These are phyloP conservation scores for Gastrolobium villosum DNA, from an alignment of 306 rosid genomes.

Conservation along the genomic window DNA sequence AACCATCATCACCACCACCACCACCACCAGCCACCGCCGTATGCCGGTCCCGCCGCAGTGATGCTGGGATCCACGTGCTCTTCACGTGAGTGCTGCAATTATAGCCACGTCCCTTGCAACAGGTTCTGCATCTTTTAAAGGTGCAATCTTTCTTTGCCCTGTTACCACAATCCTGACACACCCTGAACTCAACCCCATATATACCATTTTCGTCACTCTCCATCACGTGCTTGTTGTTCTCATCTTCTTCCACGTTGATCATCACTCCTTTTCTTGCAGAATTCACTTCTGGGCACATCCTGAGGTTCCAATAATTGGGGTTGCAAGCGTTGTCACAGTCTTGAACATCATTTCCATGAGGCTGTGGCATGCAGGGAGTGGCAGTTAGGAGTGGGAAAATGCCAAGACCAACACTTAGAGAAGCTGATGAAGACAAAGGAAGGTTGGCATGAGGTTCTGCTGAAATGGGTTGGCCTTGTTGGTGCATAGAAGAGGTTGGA, in stretches of 20 bases:
- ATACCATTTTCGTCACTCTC: slow-evolving; percentile 43
- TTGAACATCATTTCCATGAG: slow-evolving; percentile 30
- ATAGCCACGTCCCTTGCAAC: slow-evolving; percentile 80
- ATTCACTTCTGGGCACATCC: slow-evolving; percentile 58
- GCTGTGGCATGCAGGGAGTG: slow-evolving; percentile 52
- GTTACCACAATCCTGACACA: slow-evolving; percentile 85
- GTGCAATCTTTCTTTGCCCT: slow-evolving; percentile 85
- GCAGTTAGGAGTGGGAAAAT: slow-evolving; percentile 80
- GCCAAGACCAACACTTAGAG: slow-evolving; percentile 85
- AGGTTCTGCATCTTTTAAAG: slow-evolving; percentile 77
- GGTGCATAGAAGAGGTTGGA: slow-evolving; percentile 61
- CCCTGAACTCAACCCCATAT: slow-evolving; percentile 53
- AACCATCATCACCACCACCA: slow-evolving; percentile 47
- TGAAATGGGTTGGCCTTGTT: slow-evolving; percentile 64
- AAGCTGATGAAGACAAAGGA: slow-evolving; percentile 62
- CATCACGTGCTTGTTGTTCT: neutral
- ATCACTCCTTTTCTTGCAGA: slow-evolving; percentile 48
- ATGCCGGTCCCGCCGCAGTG: slow-evolving; percentile 66
- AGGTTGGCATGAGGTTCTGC: slow-evolving; percentile 61
- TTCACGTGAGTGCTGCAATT: slow-evolving; percentile 79
- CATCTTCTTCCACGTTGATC: slow-evolving; percentile 42
- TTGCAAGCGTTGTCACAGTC: neutral
- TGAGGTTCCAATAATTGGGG: slow-evolving; percentile 58
- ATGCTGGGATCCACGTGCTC: slow-evolving; percentile 87
- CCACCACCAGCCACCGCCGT: slow-evolving; percentile 36